phyloP scores from a whole-genome alignment of 148 eudicot species.

The Chenopodium suecicum region DNA sequence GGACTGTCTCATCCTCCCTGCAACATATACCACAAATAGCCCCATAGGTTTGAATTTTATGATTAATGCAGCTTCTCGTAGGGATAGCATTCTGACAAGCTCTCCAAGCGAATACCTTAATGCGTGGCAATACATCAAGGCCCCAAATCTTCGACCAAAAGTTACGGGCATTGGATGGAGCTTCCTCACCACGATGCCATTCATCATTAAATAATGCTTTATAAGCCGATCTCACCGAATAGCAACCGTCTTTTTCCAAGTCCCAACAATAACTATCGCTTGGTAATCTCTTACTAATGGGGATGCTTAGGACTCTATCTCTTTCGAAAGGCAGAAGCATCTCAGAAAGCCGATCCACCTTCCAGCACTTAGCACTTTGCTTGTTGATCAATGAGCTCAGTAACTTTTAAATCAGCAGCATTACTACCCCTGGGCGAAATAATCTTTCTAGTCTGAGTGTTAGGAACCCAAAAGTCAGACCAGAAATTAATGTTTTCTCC shows the following conservation, averaged over 20 bases:
- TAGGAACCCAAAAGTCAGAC: neutral
- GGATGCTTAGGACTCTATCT: neutral
- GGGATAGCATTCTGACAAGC: no score
- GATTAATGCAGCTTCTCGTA: no score
- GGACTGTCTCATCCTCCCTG: no score
- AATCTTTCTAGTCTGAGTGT: neutral
- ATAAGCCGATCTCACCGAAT: neutral
- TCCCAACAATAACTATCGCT: neutral
- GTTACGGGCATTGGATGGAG: neutral
- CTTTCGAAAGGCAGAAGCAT: neutral
- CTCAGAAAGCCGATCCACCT: neutral
- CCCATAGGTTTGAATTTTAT: no score
- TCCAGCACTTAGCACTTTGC: neutral
- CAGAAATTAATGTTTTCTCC: neutral
- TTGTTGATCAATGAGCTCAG: neutral
- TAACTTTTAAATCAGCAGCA: neutral
- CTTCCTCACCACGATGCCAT: neutral
- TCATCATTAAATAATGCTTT: neutral
- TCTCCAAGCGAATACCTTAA: neutral
- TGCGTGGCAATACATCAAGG: neutral
- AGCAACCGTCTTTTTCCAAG: neutral
- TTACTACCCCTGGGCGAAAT: neutral
- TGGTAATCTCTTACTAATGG: neutral
- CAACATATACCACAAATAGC: no score
- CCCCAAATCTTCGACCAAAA: neutral